A percentile compares a stretch with the other conserved stretches of the same genome.
Conservation (phyloP, 2,329 filamentous ascomycete species). For the Diplodia intermedia region DNA sequence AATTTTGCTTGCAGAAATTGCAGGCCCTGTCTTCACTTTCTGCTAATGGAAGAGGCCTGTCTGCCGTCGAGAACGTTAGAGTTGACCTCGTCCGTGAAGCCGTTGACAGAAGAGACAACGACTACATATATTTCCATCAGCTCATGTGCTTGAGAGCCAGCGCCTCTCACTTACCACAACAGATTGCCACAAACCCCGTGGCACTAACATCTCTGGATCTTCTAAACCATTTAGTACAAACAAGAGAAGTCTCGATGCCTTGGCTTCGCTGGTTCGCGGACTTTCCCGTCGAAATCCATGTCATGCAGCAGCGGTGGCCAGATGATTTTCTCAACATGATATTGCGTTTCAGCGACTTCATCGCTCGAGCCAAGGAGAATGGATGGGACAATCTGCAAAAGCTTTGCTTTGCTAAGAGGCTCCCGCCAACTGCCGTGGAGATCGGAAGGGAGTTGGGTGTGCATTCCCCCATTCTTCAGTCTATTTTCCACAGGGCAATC, state of each 20-base stretch:
- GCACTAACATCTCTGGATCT: not conserved
- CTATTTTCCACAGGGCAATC: slow-evolving; percentile 61
- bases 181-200: not conserved
- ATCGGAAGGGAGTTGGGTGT: slow-evolving; percentile 58
- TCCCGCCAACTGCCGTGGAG: slow-evolving; percentile 65
- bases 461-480: slow-evolving; percentile 60
- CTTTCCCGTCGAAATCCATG: slow-evolving; percentile 54
- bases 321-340: slow-evolving; percentile 45
- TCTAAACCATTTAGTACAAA: slow-evolving; percentile 10
- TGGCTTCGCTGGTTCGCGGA: slow-evolving; percentile 44
- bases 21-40: not conserved
- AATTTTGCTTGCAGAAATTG: not conserved
- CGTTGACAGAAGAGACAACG: not conserved
- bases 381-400: slow-evolving; percentile 33
- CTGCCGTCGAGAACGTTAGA: slow-evolving; percentile 8
- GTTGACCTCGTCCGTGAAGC: slow-evolving; percentile 14
- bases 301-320: slow-evolving; percentile 40
- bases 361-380: slow-evolving; percentile 45
- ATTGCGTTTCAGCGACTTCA: slow-evolving; percentile 48
- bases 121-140: slow-evolving; percentile 28
- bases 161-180: not conserved
- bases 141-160: slow-evolving; percentile 25
- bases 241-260: not conserved
- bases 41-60: not conserved
- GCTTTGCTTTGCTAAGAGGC: slow-evolving; percentile 42